Evolutionary conservation across 2,329 filamentous ascomycete genomes (phyloP).

Genomic region (Xylogone sp.): DNA sequence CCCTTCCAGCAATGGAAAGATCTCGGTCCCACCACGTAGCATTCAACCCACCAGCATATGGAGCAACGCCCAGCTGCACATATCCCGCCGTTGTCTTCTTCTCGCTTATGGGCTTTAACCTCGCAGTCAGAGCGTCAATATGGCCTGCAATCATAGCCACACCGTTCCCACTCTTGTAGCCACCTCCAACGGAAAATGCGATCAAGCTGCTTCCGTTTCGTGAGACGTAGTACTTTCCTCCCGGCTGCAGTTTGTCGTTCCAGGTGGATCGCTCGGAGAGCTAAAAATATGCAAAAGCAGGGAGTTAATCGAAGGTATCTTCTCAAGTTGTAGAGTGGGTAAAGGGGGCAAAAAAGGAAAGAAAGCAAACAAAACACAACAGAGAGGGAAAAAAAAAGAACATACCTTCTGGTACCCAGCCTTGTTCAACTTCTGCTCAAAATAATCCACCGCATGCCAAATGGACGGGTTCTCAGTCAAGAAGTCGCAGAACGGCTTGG

Average conservation of each 20-base stretch:
- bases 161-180: constrained; percentile 81
- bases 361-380: background rate
- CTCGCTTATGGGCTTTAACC: constrained; percentile 85
- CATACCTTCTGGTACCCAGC: constrained; percentile 69
- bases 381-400: constrained; percentile 4
- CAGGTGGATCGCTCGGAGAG: constrained; percentile 78
- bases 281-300: constrained; percentile 34
- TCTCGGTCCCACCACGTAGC: constrained; percentile 97
- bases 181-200: constrained; percentile 76
- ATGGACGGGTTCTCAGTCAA: constrained; percentile 87
- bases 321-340: too few species aligned
- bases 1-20: constrained; percentile 82
- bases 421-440: constrained; percentile 67
- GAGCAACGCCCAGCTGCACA: constrained; percentile 84
- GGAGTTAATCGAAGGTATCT: too few species aligned
- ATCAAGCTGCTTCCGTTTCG: constrained; percentile 85
- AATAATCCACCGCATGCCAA: constrained; percentile 82
- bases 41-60: constrained; percentile 85
- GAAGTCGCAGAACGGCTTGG: constrained; percentile 82
- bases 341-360: too few species aligned
- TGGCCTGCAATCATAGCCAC: constrained; percentile 87
- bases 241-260: constrained; percentile 65
- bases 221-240: constrained; percentile 85
- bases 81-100: constrained; percentile 84
- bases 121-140: constrained; percentile 87